Base-by-base conservation (phyloP, 1,284 basidiomycete species). In the Ganoderma resinaceum region DNA sequence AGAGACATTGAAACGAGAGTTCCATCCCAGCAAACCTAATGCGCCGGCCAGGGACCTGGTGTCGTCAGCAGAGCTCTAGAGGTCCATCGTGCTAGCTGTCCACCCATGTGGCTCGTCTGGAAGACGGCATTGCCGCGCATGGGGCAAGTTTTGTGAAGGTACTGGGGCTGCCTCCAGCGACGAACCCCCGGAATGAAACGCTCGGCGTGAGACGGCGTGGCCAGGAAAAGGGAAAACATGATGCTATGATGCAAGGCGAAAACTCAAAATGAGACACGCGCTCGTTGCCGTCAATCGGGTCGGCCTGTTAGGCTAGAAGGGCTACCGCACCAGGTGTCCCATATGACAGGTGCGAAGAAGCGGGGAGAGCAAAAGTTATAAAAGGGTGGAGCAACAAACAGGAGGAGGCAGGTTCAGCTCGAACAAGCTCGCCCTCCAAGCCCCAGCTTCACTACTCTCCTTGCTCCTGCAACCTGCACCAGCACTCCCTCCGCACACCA, bases 171-270 rank as follows among this genome's bases (percentile, higher is more conserved):
- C 52, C 52, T 55, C 26, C 26, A 33, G 52, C 52, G 52, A 55
- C 52, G 29, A 33, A 31, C 29, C 5, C 18, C 52, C 29, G 29
- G 31, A 55, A 14, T 16, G 31, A 31, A 33, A 33, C 68, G 64
- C 62, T 61, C 60, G 59, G 49, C 65, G 71, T 72, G 68, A 62
- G 71, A 64, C 23, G 29, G 52, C 37, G 58, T 37, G 43, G 53
- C 55, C 71, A 65, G 12, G 33, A 63, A 61, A 57, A 33, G 68
- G 71, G 12, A 23, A 55, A 20, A 35, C 68, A 63, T 66, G 66
- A 63, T 59, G 62, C 14, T 67, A 72, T 68, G 70, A 68, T 70
- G 68, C 71, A 72, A 70, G 38, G 6, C 20, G 52, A 55, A 55
- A 55, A 29, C 52, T 55, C 52, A 55, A 55, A 42, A 26, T 12